These are phyloP conservation scores for Maudiozyma serrabonitensis DNA, from an alignment of 805 yeast species.

Conservation along the genomic window DNA sequence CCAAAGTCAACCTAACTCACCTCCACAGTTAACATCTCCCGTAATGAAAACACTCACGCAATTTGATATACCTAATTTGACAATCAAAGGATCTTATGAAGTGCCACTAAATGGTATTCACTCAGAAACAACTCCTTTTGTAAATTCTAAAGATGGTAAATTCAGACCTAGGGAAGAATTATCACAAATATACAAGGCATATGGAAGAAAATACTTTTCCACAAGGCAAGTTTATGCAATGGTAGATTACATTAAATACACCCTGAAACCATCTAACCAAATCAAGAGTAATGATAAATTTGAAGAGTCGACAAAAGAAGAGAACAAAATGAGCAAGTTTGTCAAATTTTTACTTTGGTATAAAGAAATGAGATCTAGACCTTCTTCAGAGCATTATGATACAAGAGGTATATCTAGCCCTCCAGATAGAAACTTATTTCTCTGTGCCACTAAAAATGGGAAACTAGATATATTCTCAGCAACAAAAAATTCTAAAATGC, in stretches of 20 bases:
- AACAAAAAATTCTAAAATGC: slow-evolving; percentile 54
- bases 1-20: too few relatives aligned
- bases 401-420: slow-evolving; percentile 7
- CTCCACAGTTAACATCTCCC: too few relatives aligned
- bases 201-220: slow-evolving; percentile 48
- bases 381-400: neutral
- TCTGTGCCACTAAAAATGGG: slow-evolving; percentile 53
- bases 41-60: too few relatives aligned
- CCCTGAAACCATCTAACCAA: too few relatives aligned
- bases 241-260: slow-evolving; percentile 16
- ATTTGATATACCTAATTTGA: too few relatives aligned
- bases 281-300: too few relatives aligned
- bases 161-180: neutral
- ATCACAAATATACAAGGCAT: neutral
- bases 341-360: neutral
- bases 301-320: neutral
- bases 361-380: neutral
- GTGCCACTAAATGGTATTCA: too few relatives aligned
- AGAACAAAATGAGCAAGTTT: neutral
- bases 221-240: slow-evolving; percentile 33
- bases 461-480: slow-evolving; percentile 61
- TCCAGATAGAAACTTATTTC: slow-evolving; percentile 27
- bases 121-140: too few relatives aligned
- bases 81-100: too few relatives aligned
- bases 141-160: neutral